Base-by-base conservation (phyloP, 176 grass and related monocot genomes). In the Otatea glauca region DNA sequence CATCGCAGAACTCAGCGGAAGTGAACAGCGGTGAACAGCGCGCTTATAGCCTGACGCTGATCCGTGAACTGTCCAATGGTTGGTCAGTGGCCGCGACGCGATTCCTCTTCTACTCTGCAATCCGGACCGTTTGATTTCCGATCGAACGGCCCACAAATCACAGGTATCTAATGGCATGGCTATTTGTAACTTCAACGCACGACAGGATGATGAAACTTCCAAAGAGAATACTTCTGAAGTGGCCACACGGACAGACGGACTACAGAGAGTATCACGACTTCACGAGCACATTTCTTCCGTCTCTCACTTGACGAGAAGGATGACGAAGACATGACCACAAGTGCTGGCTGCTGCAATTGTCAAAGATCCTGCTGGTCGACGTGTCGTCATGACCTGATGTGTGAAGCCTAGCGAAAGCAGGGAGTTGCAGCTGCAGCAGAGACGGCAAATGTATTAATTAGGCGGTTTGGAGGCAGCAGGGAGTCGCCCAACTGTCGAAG, bases 401-500 rank as follows among this genome's bases (percentile, higher is more conserved):
- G 74, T 2, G 21, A 61, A 21, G 5, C 5, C 21, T 25, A 5
- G 76, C 21, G 62, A 21, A 78, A 78, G 63, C 44, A 7, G 14
- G 27, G 27, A 34, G 50, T 7, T 9, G 27, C 5, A 5, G 23
- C 16, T 7, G 77, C 58, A 27, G 18, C 68, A 12, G 61, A 71
- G 65, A 43, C 79, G 43, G 32, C 79, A 70, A 53, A 45, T 37
- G 62, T 12, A 32, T 51, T 80, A 68, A 89, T 85, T 76, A 65
- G 35, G 65, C n/a, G 69, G 70, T 53, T 66, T 17, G 39, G 50
- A n/a, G n/a, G n/a, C n/a, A n/a, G n/a, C n/a, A n/a, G n/a, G n/a
- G n/a, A n/a, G 4, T 73, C 32, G 29, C 20, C 13, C 41, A 27
- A 14, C 54, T 25, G 76, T 43, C 49, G 68, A 77, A 6, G 6